Percentiles rank a stretch among this genome's conserved stretches.
Evolutionary conservation across 2,329 filamentous ascomycete species (phyloP).

Genomic region (Calonectria fujianensis): DNA sequence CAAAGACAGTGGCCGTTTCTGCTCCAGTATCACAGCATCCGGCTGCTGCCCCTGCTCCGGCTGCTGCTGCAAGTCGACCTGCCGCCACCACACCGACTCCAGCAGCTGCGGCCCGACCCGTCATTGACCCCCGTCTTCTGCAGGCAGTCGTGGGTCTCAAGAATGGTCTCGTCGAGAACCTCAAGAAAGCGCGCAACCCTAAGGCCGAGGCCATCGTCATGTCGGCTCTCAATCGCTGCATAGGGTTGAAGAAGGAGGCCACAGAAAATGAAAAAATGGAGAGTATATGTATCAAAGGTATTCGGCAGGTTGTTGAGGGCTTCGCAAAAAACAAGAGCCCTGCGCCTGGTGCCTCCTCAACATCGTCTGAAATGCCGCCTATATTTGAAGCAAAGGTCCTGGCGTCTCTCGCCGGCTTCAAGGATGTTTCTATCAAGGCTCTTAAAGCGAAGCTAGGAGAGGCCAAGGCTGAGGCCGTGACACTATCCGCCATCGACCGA

Average conservation of each 20-base stretch:
- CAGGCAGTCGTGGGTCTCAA: constrained; percentile 67
- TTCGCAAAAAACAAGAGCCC: constrained; percentile 62
- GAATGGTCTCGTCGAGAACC: constrained; percentile 67
- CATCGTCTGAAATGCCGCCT: constrained; percentile 54
- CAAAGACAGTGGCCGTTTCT: constrained; percentile 49
- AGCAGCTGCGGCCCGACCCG: constrained; percentile 57
- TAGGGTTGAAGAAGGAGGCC: constrained; percentile 67
- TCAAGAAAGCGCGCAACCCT: constrained; percentile 65
- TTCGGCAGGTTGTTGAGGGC: constrained; percentile 66
- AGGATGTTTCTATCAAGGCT: constrained; percentile 65
- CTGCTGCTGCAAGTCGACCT: constrained; percentile 49
- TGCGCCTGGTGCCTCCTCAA: constrained; percentile 55
- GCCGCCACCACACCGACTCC: constrained; percentile 52
- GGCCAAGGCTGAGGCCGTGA: constrained; percentile 66
- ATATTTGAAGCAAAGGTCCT: constrained; percentile 65
- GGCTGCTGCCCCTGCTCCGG: constrained; percentile 46
- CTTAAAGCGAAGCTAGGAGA: constrained; percentile 64
- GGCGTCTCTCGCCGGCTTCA: constrained; percentile 66
- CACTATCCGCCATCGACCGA: constrained; percentile 71
- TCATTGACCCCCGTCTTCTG: constrained; percentile 67
- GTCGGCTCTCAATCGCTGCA: constrained; percentile 71
- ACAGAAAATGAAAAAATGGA: constrained; percentile 69
- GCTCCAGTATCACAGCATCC: constrained; percentile 43
- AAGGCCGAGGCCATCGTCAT: constrained; percentile 70
- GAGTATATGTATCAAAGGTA: constrained; percentile 66